Conservation (phyloP, 2,329 filamentous ascomycete species). For the Nigrospora sphaerica region DNA sequence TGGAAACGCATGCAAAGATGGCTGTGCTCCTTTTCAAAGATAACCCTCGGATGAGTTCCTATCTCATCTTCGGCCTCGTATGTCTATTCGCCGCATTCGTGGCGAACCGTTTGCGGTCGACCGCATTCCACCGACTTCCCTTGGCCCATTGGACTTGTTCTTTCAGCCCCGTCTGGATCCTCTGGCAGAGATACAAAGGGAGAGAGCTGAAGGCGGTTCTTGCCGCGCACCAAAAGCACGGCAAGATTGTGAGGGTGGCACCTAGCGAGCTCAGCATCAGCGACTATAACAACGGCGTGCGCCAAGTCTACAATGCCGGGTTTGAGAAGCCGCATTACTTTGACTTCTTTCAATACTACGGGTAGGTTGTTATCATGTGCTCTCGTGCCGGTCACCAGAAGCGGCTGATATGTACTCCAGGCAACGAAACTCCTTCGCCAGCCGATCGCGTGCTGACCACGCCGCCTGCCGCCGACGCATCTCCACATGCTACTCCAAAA, state of each 20-base stretch:
- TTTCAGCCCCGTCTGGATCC: constrained; percentile 2
- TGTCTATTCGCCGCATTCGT: no score
- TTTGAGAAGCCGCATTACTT: constrained; percentile 4
- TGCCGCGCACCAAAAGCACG: constrained; percentile 3
- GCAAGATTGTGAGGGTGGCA: constrained; percentile 1
- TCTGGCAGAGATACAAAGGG: neutral
- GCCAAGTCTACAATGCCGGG: constrained; percentile 3
- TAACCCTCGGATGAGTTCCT: no score
- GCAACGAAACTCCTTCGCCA: neutral
- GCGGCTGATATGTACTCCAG: neutral
- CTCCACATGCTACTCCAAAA: constrained; percentile 2
- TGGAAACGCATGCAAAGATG: no score
- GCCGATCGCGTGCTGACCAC: neutral
- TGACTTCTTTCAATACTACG: constrained; percentile 2
- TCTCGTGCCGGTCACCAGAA: no score
- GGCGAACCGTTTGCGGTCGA: no score
- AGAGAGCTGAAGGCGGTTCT: neutral
- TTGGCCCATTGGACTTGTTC: constrained; percentile 3
- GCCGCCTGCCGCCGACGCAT: neutral
- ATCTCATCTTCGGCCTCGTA: no score
- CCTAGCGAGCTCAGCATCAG: constrained; percentile 4
- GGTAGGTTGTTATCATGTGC: neutral
- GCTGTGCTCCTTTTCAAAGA: no score
- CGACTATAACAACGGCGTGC: constrained; percentile 4
- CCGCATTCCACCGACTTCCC: no score